phyloP scores from a whole-genome alignment of 2,329 filamentous ascomycete species.

The Fusarium sororula region DNA sequence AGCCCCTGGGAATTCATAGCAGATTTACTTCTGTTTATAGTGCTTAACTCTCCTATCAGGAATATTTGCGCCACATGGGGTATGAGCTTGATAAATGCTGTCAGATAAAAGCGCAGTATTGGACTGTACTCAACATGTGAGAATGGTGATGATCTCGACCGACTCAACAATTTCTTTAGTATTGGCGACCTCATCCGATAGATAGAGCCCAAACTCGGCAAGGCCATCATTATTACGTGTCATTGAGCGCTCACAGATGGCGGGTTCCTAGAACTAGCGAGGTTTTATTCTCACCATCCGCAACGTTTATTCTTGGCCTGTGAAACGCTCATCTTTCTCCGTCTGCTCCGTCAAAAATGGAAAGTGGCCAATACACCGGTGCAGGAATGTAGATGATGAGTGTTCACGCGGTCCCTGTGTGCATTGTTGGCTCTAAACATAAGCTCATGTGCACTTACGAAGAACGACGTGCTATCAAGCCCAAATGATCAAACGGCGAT shows the following conservation, averaged over 20 bases:
- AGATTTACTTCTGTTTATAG: too few species aligned
- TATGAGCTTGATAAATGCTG: too few species aligned
- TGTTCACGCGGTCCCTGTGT: not conserved
- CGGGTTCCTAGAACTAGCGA: not conserved
- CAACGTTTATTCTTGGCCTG: not conserved
- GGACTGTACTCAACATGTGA: not conserved
- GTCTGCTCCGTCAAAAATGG: not conserved
- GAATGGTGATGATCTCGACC: not conserved
- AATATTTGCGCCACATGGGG: too few species aligned
- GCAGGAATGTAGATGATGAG: not conserved
- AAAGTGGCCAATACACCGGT: not conserved
- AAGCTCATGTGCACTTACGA: not conserved
- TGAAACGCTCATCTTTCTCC: not conserved
- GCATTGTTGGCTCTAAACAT: rapidly evolving
- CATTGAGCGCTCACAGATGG: not conserved
- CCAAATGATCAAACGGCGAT: not conserved
- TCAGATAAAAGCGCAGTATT: too few species aligned
- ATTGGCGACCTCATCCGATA: not conserved
- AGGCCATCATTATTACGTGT: not conserved
- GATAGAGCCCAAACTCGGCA: not conserved
- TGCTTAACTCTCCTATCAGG: too few species aligned
- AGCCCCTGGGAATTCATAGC: rapidly evolving
- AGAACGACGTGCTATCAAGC: not conserved
- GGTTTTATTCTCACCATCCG: not conserved
- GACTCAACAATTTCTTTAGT: too few species aligned